Conservation (phyloP, 1,139 yeast species). For the Pichia sp. region DNA sequence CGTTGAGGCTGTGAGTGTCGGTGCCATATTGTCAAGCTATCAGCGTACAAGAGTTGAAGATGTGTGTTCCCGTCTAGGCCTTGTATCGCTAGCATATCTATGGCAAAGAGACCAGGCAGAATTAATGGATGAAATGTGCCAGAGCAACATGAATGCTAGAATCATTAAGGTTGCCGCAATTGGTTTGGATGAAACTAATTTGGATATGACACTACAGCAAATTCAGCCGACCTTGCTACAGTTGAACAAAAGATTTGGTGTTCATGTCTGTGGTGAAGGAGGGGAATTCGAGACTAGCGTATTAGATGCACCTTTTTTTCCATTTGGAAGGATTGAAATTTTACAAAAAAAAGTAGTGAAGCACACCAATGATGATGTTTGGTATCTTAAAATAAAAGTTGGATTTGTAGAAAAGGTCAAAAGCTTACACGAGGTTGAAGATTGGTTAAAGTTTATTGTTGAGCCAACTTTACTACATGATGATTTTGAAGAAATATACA, state of each 20-base stretch:
- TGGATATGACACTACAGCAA: slow-evolving; percentile 64
- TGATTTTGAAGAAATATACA: slow-evolving; percentile 38
- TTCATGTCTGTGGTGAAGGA: slow-evolving; percentile 97
- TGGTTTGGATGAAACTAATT: slow-evolving; percentile 63
- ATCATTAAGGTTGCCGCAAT: slow-evolving; percentile 90
- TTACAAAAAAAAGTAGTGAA: slow-evolving; percentile 41
- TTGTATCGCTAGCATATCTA: slow-evolving; percentile 67
- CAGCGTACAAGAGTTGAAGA: slow-evolving; percentile 91
- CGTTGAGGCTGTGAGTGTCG: slow-evolving; percentile 82
- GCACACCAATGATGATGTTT: slow-evolving; percentile 59
- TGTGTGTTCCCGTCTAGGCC: slow-evolving; percentile 70
- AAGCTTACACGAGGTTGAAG: slow-evolving; percentile 10
- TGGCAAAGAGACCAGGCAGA: slow-evolving; percentile 88
- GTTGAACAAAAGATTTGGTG: slow-evolving; percentile 65
- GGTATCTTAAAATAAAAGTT: slow-evolving; percentile 52
- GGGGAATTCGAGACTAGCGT: slow-evolving; percentile 96
- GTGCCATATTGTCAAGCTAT: slow-evolving; percentile 90
- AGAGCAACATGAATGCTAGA: slow-evolving; percentile 71
- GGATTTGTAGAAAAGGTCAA: slow-evolving; percentile 38
- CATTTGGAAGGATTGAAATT: slow-evolving; percentile 46
- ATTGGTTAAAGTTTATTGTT: slow-evolving; percentile 32
- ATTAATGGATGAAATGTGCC: slow-evolving; percentile 78
- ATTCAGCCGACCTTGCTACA: slow-evolving; percentile 55
- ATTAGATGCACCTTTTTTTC: slow-evolving; percentile 82
- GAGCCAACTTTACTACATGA: slow-evolving; percentile 49